Base-by-base conservation (phyloP, 768 basidiomycete species). In the Pleurotus citrinopileatus region DNA sequence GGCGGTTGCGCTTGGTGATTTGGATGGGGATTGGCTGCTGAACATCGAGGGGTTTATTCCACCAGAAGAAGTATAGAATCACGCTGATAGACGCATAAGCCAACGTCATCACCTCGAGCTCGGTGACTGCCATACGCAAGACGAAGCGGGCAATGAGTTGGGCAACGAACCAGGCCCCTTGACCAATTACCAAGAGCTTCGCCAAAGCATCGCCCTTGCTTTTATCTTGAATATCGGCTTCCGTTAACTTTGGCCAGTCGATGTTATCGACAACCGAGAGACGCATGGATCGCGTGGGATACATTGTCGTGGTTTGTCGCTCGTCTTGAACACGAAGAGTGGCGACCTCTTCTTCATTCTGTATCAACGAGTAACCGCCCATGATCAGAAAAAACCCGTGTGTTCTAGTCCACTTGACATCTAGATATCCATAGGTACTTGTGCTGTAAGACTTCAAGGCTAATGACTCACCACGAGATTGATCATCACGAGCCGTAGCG, bases 41-140 rank as follows among this genome's bases (percentile, higher is more conserved):
- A 0, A 74, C 67, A 50, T 70, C 66, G 9, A 69, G 61, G 2
- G 73, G 75, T 59, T 76, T 77, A 28, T 65, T 42, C 73, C 70
- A 74, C 74, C 75, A 75, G 2, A 70, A 44, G 1, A 50, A 28
- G 54, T 71, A 74, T 8, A 61, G 67, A 9, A 63, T 54, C 12
- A 64, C 56, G 26, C 65, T 73, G 27, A 73, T 57, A 3, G 63
- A 38, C 2, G 65, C 66, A 43, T 69, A 70, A 0, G 66, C 72
- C 26, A 73, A 23, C 0, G 74, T 76, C 3, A 65, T 57, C 13
- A 73, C 56, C 55, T 76, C 71, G 10, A 75, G 62, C 29, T 70
- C 63, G 7, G 69, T 71, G 13, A 71, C 43, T 2, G 66, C 59
- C 12, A 76, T 60, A 15, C 48, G 34, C 17, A 64, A 43, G 3